phyloP scores from a whole-genome alignment of 192 early-diverging fungal species.

The Haplosporangium gracile region DNA sequence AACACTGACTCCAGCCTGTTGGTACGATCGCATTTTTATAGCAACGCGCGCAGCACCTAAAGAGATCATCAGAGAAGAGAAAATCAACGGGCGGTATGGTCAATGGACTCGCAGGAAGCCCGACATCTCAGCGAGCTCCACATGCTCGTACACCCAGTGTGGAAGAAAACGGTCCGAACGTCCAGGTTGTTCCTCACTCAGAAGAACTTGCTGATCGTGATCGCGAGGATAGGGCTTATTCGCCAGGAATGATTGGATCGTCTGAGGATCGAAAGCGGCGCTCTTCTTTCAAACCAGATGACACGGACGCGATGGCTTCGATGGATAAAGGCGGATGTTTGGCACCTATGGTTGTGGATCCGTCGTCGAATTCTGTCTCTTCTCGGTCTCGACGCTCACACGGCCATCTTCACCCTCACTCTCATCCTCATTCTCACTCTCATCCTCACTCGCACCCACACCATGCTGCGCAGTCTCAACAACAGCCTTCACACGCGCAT shows the following conservation, averaged over 20 bases:
- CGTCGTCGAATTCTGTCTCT: neutral
- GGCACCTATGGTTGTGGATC: neutral
- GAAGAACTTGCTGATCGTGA: neutral
- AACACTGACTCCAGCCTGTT: neutral
- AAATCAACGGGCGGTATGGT: slow-evolving; percentile 21
- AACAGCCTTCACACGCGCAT: slow-evolving; percentile 2
- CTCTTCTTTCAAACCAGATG: neutral
- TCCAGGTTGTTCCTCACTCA: neutral
- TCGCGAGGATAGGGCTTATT: neutral
- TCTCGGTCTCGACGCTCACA: slow-evolving; percentile 1
- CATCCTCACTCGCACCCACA: slow-evolving; percentile 13
- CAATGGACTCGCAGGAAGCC: neutral
- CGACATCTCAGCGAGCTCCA: neutral
- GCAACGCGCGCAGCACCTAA: slow-evolving; percentile 55
- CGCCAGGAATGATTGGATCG: neutral
- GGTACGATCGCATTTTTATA: neutral
- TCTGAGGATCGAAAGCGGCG: slow-evolving; percentile 1
- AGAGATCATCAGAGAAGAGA: slow-evolving; percentile 47
- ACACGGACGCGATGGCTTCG: slow-evolving; percentile 7
- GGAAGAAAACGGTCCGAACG: neutral
- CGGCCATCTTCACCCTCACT: slow-evolving; percentile 12
- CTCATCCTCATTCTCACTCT: no score
- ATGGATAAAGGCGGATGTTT: neutral
- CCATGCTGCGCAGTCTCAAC: slow-evolving; percentile 6
- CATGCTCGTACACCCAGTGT: slow-evolving; percentile 11